Evolutionary conservation across 495 filamentous ascomycete genomes (phyloP), one percentile per base, ranked within the genome.

Genomic region (Aspergillus panamensis): DNA sequence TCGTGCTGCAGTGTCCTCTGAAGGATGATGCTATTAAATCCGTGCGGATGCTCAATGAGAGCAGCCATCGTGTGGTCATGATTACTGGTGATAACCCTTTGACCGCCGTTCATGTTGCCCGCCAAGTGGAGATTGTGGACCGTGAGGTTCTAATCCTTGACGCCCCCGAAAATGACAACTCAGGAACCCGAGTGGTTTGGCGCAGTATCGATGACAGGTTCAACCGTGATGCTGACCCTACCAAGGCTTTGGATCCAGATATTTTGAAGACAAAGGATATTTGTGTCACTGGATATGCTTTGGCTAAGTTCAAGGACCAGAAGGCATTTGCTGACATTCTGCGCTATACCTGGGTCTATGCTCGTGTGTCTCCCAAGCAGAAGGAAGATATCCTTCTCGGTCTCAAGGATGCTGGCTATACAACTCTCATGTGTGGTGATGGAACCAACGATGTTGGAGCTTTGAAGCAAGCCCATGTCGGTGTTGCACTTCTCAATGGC

Each of bases 11-110:
- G 66, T 96, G 90, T 66, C 94, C 94, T 17, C 77, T 99, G 32
- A 99, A 99, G 77, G 92, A 96, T 16, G 94, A 99, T 72, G 94
- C 94, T 19, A 90, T 92, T 75, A 87, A 90, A 65, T 81, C 94
- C 17, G 91, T 97, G 30, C 89, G 86, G 45, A 97, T 99, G 94
- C 81, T 99, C 55, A 99, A 96, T 67, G 95, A 97, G 76, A 96
- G 93, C 73, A 96, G 91, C 73, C 94, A 99, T 76, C 91, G 94
- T 62, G 90, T 95, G 55, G 89, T 97, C 63, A 99, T 99, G 94
- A 99, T 99, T 55, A 99, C 94, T 48, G 94, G 94, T 65, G 94
- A 99, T 73, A 99, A 99, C 67, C 92, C 94, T 19, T 81, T 99
- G 40, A 99, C 94, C 20, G 94, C 94, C 61, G 89, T 94, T 21